These are phyloP conservation scores for Scutellaria minor DNA, from an alignment of 257 asterid species.

Conservation along the genomic window DNA sequence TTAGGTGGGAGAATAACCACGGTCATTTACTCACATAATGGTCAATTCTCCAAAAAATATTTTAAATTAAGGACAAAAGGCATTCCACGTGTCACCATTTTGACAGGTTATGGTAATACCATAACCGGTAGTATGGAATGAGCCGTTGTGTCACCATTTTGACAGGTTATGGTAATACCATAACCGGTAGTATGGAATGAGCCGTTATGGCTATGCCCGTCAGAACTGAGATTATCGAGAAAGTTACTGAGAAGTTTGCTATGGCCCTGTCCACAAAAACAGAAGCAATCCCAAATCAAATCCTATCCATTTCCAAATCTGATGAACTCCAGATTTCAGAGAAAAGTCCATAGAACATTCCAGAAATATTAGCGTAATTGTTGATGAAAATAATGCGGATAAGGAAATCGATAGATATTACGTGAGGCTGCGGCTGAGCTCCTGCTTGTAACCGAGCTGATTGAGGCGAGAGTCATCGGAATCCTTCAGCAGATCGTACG, in stretches of 20 bases:
- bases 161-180: too few relatives aligned
- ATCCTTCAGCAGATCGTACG: slow-evolving; percentile 40
- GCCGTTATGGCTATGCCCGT: too few relatives aligned
- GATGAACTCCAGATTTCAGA: not conserved
- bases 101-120: too few relatives aligned
- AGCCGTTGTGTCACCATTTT: too few relatives aligned
- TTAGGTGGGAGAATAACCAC: too few relatives aligned
- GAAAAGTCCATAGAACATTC: not conserved
- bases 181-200: too few relatives aligned
- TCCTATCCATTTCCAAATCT: not conserved
- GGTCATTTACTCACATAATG: too few relatives aligned
- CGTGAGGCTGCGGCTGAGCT: slow-evolving; percentile 69
- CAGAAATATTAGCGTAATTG: not conserved
- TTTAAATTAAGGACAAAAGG: too few relatives aligned
- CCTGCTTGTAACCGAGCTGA: slow-evolving; percentile 68
- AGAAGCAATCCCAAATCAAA: not conserved
- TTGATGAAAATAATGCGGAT: not conserved
- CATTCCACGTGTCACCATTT: too few relatives aligned
- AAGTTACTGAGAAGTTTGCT: slow-evolving; percentile 56
- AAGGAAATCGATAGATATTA: not conserved
- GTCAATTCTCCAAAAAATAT: too few relatives aligned
- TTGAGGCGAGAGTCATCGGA: slow-evolving; percentile 50
- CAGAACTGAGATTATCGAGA: slow-evolving; percentile 52
- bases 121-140: too few relatives aligned
- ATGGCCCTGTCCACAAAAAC: slow-evolving; percentile 40